Conservation (phyloP, 345 rosid species). For the Populus ilicifolia region DNA sequence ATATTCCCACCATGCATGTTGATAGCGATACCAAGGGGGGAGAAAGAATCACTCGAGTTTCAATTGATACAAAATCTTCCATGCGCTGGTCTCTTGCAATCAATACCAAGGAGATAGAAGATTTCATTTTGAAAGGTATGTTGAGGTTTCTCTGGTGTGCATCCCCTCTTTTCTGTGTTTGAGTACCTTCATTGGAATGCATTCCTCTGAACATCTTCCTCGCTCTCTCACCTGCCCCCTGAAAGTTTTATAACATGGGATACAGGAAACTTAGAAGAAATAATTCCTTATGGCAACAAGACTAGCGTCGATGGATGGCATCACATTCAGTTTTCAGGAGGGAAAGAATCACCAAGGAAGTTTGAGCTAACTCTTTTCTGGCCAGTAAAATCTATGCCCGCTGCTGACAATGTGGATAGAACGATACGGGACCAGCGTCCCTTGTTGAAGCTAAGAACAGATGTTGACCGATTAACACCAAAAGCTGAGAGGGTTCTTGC, state of each 20-base stretch:
- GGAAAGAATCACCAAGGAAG: slow-evolving; percentile 53
- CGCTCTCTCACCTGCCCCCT: neutral
- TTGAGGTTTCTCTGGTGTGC: neutral
- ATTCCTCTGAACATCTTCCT: neutral
- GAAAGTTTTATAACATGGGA: neutral
- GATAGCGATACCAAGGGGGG: slow-evolving; percentile 35
- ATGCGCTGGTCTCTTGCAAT: slow-evolving; percentile 82
- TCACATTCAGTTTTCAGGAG: slow-evolving; percentile 76
- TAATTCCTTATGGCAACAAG: slow-evolving; percentile 54
- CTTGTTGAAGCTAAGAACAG: slow-evolving; percentile 82
- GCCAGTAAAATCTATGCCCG: slow-evolving; percentile 30
- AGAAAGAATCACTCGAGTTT: slow-evolving; percentile 44
- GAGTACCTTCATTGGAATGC: neutral
- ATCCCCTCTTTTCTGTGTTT: neutral
- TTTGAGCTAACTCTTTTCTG: slow-evolving; percentile 55
- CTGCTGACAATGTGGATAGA: neutral
- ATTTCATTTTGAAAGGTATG: slow-evolving; percentile 62
- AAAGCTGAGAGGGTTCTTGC: slow-evolving; percentile 42
- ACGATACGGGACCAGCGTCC: slow-evolving; percentile 29
- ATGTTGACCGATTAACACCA: slow-evolving; percentile 54
- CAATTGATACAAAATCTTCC: slow-evolving; percentile 62
- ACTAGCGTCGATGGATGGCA: slow-evolving; percentile 68
- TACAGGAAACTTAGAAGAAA: slow-evolving; percentile 48
- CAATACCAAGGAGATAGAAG: slow-evolving; percentile 66
- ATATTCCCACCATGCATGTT: slow-evolving; percentile 57